Percentiles rank a stretch among this genome's conserved stretches.
phyloP scores from a whole-genome alignment of 2,329 filamentous ascomycete genomes.

The Mycosphaerella sp. region DNA sequence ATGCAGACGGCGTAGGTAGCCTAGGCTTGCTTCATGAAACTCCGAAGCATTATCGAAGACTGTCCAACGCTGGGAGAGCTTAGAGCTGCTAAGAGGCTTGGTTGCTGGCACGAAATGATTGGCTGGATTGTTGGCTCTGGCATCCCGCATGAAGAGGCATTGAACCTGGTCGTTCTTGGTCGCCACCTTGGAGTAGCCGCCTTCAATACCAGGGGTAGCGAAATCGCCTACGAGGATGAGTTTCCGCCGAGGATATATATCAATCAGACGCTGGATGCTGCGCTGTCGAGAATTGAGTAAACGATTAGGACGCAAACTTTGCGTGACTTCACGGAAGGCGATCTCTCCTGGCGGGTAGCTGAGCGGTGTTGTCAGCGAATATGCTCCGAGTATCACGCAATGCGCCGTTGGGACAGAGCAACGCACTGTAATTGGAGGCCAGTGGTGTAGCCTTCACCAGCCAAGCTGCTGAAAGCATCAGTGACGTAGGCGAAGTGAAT shows the following conservation, averaged over 20 bases:
- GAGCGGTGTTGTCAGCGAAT: not conserved
- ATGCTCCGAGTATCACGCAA: not conserved
- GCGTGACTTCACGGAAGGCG: constrained; percentile 19
- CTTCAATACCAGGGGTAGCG: constrained; percentile 16
- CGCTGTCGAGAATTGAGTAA: constrained; percentile 12
- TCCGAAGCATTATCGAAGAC: constrained; percentile 1
- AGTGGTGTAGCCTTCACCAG: constrained; percentile 12
- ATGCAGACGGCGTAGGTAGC: constrained; percentile 1
- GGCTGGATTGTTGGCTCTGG: constrained; percentile 19
- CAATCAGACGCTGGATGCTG: constrained; percentile 18
- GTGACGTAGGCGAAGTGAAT: constrained; percentile 28
- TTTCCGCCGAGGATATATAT: constrained; percentile 21
- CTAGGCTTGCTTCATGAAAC: not conserved
- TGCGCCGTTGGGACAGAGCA: no score
- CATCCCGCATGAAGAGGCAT: constrained; percentile 25
- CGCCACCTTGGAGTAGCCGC: constrained; percentile 17
- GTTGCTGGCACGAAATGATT: constrained; percentile 17
- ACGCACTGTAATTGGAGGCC: not conserved
- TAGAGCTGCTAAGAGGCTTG: not conserved
- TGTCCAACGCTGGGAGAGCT: constrained; percentile 3
- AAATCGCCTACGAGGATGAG: constrained; percentile 27
- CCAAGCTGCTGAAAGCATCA: constrained; percentile 19
- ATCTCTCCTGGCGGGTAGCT: constrained; percentile 23
- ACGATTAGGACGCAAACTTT: constrained; percentile 12
- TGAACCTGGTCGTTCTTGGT: constrained; percentile 18